A percentile compares a stretch with the other conserved stretches of the same genome.
Evolutionary conservation across 2,329 filamentous ascomycete species (phyloP).

Genomic region (Fusarium burgessii): DNA sequence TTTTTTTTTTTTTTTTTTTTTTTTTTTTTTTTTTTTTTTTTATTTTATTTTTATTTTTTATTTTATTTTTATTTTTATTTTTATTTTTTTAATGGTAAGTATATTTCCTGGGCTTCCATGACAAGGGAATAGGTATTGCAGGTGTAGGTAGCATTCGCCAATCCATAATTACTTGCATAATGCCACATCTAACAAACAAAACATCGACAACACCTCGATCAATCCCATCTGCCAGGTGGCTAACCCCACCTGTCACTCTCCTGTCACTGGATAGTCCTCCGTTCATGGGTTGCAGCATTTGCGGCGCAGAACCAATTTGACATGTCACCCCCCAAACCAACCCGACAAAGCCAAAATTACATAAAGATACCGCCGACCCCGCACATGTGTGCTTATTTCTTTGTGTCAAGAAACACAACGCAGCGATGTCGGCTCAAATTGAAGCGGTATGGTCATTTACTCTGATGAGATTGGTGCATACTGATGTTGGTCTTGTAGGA

Average conservation of each 20-base stretch:
- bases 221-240: background rate
- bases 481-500: slow-evolving; percentile 13
- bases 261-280: slow-evolving; percentile 2
- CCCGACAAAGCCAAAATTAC: background rate
- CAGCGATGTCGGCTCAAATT: slow-evolving; percentile 18
- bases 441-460: slow-evolving; percentile 21
- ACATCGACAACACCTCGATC: background rate
- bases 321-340: background rate
- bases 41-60: too few species aligned
- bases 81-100: rapidly evolving
- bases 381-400: background rate
- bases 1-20: too few species aligned
- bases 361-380: slow-evolving; percentile 13
- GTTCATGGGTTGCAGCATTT: background rate
- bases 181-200: background rate
- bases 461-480: rapidly evolving
- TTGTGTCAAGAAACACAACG: too few species aligned
- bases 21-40: too few species aligned
- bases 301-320: background rate
- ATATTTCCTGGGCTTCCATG: background rate
- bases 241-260: slow-evolving; percentile 4
- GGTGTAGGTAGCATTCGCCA: background rate
- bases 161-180: background rate
- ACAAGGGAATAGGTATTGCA: background rate
- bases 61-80: too few species aligned